Conservation (phyloP, 2,329 filamentous ascomycete species). For the Cryphonectria carpinicola region DNA sequence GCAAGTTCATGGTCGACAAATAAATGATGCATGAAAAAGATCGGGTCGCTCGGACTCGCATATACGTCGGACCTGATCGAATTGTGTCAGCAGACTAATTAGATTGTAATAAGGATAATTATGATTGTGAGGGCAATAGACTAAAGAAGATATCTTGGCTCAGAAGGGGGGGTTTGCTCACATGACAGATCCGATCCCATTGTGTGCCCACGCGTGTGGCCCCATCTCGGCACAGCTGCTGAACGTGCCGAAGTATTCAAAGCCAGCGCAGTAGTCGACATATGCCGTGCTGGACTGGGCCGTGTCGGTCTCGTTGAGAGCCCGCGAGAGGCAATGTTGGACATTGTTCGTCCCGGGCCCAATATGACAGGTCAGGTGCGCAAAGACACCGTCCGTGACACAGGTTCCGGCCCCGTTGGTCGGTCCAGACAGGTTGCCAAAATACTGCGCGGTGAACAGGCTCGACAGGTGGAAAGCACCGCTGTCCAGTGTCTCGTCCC, state of each 20-base stretch:
- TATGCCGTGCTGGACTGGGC: slow-evolving; percentile 2
- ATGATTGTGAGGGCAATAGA: neutral
- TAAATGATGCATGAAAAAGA: slow-evolving; percentile 22
- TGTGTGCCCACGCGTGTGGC: slow-evolving; percentile 19
- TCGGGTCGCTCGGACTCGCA: slow-evolving; percentile 12
- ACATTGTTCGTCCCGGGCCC: slow-evolving; percentile 12
- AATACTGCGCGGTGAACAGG: slow-evolving; percentile 17
- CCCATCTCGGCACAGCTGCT: slow-evolving; percentile 15
- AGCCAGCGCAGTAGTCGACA: slow-evolving; percentile 6
- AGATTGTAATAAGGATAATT: neutral
- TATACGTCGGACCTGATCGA: slow-evolving; percentile 9
- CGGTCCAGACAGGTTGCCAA: slow-evolving; percentile 7
- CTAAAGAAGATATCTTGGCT: neutral
- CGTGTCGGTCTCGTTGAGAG: slow-evolving; percentile 10
- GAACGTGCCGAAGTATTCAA: neutral
- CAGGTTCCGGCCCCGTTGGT: slow-evolving; percentile 7
- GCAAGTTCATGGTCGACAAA: slow-evolving; percentile 15
- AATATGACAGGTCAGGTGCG: slow-evolving; percentile 14
- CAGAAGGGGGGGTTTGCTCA: neutral
- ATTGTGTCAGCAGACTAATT: neutral
- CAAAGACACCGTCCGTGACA: slow-evolving; percentile 16
- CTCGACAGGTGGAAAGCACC: slow-evolving; percentile 13
- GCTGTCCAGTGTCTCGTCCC: slow-evolving; percentile 22
- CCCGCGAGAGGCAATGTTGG: slow-evolving; percentile 16
- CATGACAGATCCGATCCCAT: slow-evolving; percentile 22